Evolutionary conservation across 768 basidiomycete genomes (phyloP).

Genomic region (Mycena albidolilacea): DNA sequence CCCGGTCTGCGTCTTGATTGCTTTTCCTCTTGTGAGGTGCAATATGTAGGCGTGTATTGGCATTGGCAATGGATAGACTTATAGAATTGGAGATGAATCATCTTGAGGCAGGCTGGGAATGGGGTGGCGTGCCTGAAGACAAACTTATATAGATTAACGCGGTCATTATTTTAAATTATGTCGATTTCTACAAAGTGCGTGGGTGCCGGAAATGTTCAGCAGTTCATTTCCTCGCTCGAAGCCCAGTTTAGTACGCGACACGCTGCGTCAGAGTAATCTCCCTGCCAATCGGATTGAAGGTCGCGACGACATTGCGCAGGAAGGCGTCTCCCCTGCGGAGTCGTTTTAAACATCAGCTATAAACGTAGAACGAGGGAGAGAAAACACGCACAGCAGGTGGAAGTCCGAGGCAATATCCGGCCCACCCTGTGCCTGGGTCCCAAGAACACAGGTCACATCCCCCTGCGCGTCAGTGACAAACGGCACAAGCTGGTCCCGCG

Average conservation of each 20-base stretch:
- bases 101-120: too few species aligned
- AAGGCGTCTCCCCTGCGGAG: constrained; percentile 40
- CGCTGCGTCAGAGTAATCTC: constrained; percentile 9
- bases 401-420: constrained; percentile 32
- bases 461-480: constrained; percentile 16
- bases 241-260: not conserved
- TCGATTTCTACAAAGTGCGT: too few species aligned
- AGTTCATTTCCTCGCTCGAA: not conserved
- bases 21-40: too few species aligned
- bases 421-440: constrained; percentile 35
- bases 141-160: too few species aligned
- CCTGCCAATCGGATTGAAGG: constrained; percentile 35
- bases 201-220: too few species aligned
- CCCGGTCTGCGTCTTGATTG: too few species aligned
- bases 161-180: too few species aligned
- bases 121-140: too few species aligned
- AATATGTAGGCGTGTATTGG: too few species aligned
- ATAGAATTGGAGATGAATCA: too few species aligned
- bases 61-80: too few species aligned
- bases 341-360: not conserved
- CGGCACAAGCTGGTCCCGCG: constrained; percentile 19
- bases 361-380: not conserved
- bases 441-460: constrained; percentile 32
- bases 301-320: constrained; percentile 42
- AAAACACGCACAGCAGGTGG: not conserved